Conservation (phyloP, 73 alveolate species). For the Symbiodinium natans region DNA sequence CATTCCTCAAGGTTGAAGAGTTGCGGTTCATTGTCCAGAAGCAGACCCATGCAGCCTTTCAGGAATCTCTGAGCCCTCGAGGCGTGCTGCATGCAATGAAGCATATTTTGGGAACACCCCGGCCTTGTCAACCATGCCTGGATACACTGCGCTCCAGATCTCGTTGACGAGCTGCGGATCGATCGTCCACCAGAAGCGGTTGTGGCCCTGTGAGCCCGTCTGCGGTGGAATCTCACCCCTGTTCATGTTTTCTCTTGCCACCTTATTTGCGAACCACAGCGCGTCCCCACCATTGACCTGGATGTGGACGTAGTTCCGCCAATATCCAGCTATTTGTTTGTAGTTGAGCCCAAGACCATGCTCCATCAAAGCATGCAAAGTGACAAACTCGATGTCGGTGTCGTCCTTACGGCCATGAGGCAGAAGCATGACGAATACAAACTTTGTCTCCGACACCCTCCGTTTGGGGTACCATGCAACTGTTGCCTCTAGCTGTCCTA, state of each 20-base stretch:
- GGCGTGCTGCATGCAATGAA: too few relatives aligned
- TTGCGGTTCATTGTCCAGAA: too few relatives aligned
- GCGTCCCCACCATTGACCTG: constrained; percentile 83
- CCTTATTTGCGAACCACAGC: constrained; percentile 70
- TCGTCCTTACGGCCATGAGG: background rate
- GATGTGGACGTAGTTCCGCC: constrained; percentile 59
- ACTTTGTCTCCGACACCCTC: too few relatives aligned
- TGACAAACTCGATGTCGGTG: constrained; percentile 79
- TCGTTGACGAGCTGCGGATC: constrained; percentile 80
- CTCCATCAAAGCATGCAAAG: constrained; percentile 56
- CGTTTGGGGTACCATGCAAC: too few relatives aligned
- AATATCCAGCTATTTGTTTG: constrained; percentile 46
- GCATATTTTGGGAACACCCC: too few relatives aligned
- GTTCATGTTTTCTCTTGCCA: constrained; percentile 79
- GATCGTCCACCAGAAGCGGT: constrained; percentile 80
- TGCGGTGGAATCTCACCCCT: constrained; percentile 67
- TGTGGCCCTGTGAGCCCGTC: constrained; percentile 48
- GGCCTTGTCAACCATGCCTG: constrained; percentile 80
- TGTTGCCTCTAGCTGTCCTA: too few relatives aligned
- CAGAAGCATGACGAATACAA: too few relatives aligned
- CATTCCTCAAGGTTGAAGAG: too few relatives aligned
- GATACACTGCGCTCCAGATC: constrained; percentile 63
- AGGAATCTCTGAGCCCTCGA: too few relatives aligned
- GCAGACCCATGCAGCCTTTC: too few relatives aligned
- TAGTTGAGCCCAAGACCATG: constrained; percentile 55